phyloP scores from a whole-genome alignment of 805 yeast genomes.

The Kurtzmaniella cleridarum region DNA sequence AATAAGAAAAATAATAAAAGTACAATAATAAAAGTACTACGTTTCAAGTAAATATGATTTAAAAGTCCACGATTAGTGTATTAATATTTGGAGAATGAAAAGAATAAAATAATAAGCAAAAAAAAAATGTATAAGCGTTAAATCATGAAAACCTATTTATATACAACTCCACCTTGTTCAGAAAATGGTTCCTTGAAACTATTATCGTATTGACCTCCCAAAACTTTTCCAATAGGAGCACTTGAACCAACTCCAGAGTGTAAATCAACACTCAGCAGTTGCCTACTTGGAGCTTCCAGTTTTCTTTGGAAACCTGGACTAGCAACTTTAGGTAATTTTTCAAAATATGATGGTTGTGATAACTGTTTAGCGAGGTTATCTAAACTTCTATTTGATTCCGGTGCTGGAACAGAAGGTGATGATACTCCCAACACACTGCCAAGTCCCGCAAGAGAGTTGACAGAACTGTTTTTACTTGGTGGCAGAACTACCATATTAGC shows the following conservation, averaged over 20 bases:
- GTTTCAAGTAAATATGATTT: too few relatives aligned
- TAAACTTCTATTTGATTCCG: slow-evolving; percentile 13
- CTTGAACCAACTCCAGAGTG: neutral
- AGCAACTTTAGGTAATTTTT: slow-evolving; percentile 23
- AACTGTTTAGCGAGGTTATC: slow-evolving; percentile 38
- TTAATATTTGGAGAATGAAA: too few relatives aligned
- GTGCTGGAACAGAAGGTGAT: neutral
- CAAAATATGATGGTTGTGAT: slow-evolving; percentile 28
- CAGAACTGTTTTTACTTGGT: slow-evolving; percentile 4
- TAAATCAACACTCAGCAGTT: neutral
- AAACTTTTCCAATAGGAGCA: slow-evolving; percentile 5
- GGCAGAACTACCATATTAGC: slow-evolving; percentile 1
- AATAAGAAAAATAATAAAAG: too few relatives aligned
- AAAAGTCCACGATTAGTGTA: too few relatives aligned
- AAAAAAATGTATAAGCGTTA: slow-evolving; percentile 1
- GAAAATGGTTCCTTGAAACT: slow-evolving; percentile 14
- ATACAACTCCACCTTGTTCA: neutral
- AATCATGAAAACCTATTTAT: neutral
- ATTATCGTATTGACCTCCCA: slow-evolving; percentile 15
- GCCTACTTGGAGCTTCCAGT: slow-evolving; percentile 6
- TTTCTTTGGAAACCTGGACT: too few relatives aligned
- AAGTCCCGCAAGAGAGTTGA: neutral
- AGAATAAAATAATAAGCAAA: neutral
- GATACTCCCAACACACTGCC: too few relatives aligned
- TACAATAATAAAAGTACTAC: too few relatives aligned